Evolutionary conservation across 2,329 filamentous ascomycete genomes (phyloP).

Genomic region (Mycosphaerella sp.): DNA sequence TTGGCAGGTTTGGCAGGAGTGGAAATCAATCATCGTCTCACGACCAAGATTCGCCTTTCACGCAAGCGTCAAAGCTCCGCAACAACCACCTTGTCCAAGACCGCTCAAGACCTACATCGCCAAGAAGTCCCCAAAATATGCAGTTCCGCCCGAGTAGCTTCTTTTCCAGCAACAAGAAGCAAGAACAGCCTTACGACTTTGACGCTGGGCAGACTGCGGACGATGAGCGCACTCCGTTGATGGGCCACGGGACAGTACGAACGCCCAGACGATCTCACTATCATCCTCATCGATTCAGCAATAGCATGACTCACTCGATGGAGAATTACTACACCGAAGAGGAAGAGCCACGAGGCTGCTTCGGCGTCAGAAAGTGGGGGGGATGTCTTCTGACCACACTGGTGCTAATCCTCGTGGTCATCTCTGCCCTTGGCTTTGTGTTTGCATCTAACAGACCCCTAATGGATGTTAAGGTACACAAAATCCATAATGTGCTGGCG

Average conservation of each 20-base stretch:
- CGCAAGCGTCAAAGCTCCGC: slow-evolving; percentile 60
- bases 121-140: slow-evolving; percentile 46
- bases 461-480: slow-evolving; percentile 66
- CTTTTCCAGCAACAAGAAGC: slow-evolving; percentile 43
- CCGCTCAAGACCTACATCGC: slow-evolving; percentile 59
- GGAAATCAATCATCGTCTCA: slow-evolving; percentile 59
- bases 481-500: slow-evolving; percentile 82
- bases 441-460: slow-evolving; percentile 88
- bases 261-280: slow-evolving; percentile 13
- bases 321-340: slow-evolving; percentile 37
- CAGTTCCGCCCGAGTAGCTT: slow-evolving; percentile 36
- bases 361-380: slow-evolving; percentile 40
- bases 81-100: slow-evolving; percentile 43
- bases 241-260: slow-evolving; percentile 38
- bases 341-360: slow-evolving; percentile 3
- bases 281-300: slow-evolving; percentile 46
- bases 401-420: slow-evolving; percentile 71
- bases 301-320: slow-evolving; percentile 47
- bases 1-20: slow-evolving; percentile 69
- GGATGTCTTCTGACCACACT: slow-evolving; percentile 79
- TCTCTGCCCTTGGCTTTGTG: slow-evolving; percentile 82
- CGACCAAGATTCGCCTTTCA: slow-evolving; percentile 75
- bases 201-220: slow-evolving; percentile 70
- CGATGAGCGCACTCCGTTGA: slow-evolving; percentile 79
- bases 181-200: slow-evolving; percentile 65